Base-by-base conservation (phyloP, 768 basidiomycete species). In the Pleurotus pulmonarius region DNA sequence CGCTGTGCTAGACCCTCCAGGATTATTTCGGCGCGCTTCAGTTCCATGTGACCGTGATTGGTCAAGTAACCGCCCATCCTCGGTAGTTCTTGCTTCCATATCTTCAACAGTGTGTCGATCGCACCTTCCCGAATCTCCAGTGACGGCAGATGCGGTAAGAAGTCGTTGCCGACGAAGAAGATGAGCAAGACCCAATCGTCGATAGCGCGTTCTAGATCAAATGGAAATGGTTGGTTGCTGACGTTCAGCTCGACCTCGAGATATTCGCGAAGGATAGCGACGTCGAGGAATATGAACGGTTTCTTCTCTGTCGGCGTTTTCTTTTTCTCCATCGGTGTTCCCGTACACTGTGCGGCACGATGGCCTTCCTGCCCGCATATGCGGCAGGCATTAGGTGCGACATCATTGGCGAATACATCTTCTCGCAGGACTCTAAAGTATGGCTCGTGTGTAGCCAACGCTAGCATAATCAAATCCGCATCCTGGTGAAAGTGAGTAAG, bases 141-240 rank as follows among this genome's bases (percentile, higher is more conserved):
- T 58, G 90, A 93, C 22, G 97, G 97, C 57, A 99, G 81, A 76
- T 99, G 97, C 18, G 97, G 97, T 64, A 99, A 81, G 82, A 99
- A 95, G 78, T 98, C 94, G 77, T 99, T 99, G 64, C 97, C 97
- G 70, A 99, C 97, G 73, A 99, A 98, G 86, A 99, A 99, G 64
- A 98, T 98, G 66, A 99, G 84, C 67, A 99, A 86, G 64, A 99
- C 93, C 97, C 97, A 99, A 72, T 99, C 97, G 82, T 99, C 97
- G 72, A 99, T 91, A 38, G 97, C 94, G 72, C 89, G 87, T 73
- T 99, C 97, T 70, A 98, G 79, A 65, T 90, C 85, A 82, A 96
- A 98, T 29, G 88, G 85, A 75, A 97, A 94, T 2, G 86, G 75
- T 15, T 81, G 71, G 58, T 82, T 74, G n/a, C 87, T 76, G 29